A percentile compares a stretch with the other conserved stretches of the same genome.
Conservation (phyloP, 1,284 basidiomycete genomes). For the Psilocybe mexicana region DNA sequence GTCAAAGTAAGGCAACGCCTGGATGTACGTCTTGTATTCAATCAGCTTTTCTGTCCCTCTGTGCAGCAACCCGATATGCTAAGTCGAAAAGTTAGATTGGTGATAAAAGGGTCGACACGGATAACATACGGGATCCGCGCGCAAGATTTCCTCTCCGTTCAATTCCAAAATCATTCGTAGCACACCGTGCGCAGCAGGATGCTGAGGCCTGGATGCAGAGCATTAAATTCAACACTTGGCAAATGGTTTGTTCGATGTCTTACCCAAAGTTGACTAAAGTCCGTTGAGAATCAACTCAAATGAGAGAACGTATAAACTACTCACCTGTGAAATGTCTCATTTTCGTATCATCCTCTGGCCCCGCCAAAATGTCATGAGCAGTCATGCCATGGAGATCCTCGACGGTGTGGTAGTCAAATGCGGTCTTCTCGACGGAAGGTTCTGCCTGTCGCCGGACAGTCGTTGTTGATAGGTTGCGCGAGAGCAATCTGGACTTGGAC, state of each 20-base stretch:
- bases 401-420: conserved; percentile 69
- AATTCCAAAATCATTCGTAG: conserved; percentile 96
- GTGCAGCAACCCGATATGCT: conserved; percentile 97
- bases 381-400: conserved; percentile 80
- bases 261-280: conserved; percentile 87
- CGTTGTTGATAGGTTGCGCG: conserved; percentile 36
- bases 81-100: conserved; percentile 9
- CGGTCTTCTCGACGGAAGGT: conserved; percentile 39
- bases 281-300: conserved; percentile 9
- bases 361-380: conserved; percentile 77
- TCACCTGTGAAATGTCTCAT: conserved; percentile 91
- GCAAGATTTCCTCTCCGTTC: conserved; percentile 94
- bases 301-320: conserved; percentile 27
- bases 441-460: conserved; percentile 27
- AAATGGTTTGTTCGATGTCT: neutral
- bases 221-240: neutral
- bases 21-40: conserved; percentile 98
- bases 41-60: conserved; percentile 99
- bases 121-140: conserved; percentile 79
- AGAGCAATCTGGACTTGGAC: conserved; percentile 24
- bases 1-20: conserved; percentile 99
- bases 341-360: conserved; percentile 73
- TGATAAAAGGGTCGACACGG: neutral
- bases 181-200: conserved; percentile 98
- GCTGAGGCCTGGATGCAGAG: conserved; percentile 74